Evolutionary conservation across 495 filamentous ascomycete species (phyloP), one percentile per base, ranked within the genome.

Genomic region (Endocarpon pusillum): DNA sequence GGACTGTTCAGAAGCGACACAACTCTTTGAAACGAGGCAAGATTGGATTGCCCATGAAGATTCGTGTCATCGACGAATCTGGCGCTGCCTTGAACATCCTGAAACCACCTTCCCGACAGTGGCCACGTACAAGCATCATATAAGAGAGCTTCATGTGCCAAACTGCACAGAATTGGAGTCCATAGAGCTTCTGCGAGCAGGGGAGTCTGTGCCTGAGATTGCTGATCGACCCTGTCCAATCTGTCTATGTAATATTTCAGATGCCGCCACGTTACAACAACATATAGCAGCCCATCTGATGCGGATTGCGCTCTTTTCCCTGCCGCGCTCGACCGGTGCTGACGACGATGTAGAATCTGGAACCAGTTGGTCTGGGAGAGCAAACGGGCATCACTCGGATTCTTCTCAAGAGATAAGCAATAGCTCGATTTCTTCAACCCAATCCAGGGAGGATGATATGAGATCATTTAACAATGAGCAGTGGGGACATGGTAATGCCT

Each of bases 11-110:
- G 35, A 32, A 15, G 19, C 43, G 2, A 33, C 37, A 7, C 23
- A 28, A 7, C 31, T 50, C 1, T 51, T 43, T 32, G 37, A 36
- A 12, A 44, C 23, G 8, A 35, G 40, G 1, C 35, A 45, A 4
- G 48, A 50, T 16, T 51, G 48, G 48, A 41, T 43, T 30, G 24
- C 33, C 10, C 47, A 51, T 23, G 47, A 51, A 36, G 10, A 25
- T 3, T 38, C 27, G 18, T 11, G 32, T 15, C 47, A 51, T 40
- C 24, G 46, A 2, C 36, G 37, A 10, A 46, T 46, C 32, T 50
- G 47, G 43, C 32, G 38, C 18, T 49, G 45, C 27, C 12, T n/a
- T 31, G 14, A n/a, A n/a, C 7, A 7, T 5, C 12, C 28, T 17
- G 12, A 15, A 15, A 31, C 28, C 14, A 14, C 5, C 4, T 31